These are phyloP conservation scores for Didymosphaeria variabile DNA, from an alignment of 2,329 filamentous ascomycete species.

Conservation along the genomic window DNA sequence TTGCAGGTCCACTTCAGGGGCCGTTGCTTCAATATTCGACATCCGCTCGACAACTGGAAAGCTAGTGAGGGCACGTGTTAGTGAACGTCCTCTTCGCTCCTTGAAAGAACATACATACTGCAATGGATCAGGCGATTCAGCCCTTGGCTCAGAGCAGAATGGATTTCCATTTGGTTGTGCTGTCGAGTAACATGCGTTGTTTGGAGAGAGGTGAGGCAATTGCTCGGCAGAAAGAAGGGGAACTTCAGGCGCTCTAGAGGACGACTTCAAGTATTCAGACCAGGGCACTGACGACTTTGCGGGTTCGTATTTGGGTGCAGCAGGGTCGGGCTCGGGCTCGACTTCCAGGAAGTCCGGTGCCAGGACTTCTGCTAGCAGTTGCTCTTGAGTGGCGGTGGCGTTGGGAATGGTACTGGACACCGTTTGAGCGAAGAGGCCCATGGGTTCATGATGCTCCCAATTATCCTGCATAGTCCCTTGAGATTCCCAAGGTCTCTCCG, in stretches of 20 bases:
- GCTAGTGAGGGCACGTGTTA: neutral
- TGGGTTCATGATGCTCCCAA: slow-evolving; percentile 52
- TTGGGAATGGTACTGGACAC: slow-evolving; percentile 54
- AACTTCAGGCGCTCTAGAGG: slow-evolving; percentile 22
- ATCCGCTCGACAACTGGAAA: slow-evolving; percentile 2
- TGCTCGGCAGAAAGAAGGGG: slow-evolving; percentile 22
- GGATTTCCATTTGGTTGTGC: slow-evolving; percentile 16
- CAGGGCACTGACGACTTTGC: slow-evolving; percentile 46
- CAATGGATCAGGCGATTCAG: neutral
- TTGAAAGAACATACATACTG: neutral
- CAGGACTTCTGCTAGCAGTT: slow-evolving; percentile 48
- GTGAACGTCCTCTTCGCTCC: neutral
- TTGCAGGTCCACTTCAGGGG: neutral
- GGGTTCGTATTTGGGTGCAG: slow-evolving; percentile 26
- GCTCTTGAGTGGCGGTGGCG: slow-evolving; percentile 52
- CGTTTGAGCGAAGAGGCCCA: slow-evolving; percentile 50
- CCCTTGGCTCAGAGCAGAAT: slow-evolving; percentile 12
- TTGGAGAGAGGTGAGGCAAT: slow-evolving; percentile 17
- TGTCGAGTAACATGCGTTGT: slow-evolving; percentile 17
- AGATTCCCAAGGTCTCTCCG: slow-evolving; percentile 29
- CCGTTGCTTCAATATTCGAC: neutral
- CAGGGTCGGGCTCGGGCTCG: slow-evolving; percentile 25
- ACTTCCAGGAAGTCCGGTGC: slow-evolving; percentile 37
- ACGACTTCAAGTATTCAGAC: slow-evolving; percentile 46
- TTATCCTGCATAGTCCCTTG: slow-evolving; percentile 46